Base-by-base conservation (phyloP, 768 basidiomycete species). In the Boletus rubroflammeus region DNA sequence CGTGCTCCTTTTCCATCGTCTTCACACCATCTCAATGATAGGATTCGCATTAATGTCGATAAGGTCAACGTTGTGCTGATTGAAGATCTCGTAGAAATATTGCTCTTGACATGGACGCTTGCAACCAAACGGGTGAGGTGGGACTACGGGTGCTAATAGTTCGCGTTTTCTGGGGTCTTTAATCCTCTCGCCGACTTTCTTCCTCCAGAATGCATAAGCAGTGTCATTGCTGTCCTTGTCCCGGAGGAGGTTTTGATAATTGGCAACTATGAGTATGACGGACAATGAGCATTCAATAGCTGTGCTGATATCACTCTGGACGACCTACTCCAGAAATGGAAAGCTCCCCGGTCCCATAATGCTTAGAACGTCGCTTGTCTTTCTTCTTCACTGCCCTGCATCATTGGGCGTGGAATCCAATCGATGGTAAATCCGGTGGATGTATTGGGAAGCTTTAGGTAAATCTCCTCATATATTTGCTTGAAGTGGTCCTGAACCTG, bases 21-120 rank as follows among this genome's bases (percentile, higher is more conserved):
- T 50, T 57, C 31, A 62, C 40, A 10, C 48, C 62, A 62, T 45
- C 25, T 62, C 57, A 2, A 53, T 14, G 31, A 62, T 53, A 0
- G 49, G 57, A 8, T 19, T 50, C 19, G 32, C 43, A 3, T 54
- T 61, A 5, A 61, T 10, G n/a, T 61, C 59, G 4, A 52, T 26
- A 7, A 61, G 6, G 14, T 61, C 60, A 10, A 61, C 43, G 3
- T 58, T 58, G 36, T 40, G n/a, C 13, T 56, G 45, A 21, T 47
- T 47, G 46, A 47, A 47, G 5, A 35, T 32, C 17, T 47, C 46
- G 32, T 47, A 47, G 46, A 47, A 47, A n/a, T 14, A 11, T 25
- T 47, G 46, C 11, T 47, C 46, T 25, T 23, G 46, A 25, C 32
- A 11, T 6, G 34, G 31, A 7, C 32, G 46, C 17, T 8, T 47